Base-by-base conservation (phyloP, 371 early-diverging fungal species). In the Fennellomyces sp. region DNA sequence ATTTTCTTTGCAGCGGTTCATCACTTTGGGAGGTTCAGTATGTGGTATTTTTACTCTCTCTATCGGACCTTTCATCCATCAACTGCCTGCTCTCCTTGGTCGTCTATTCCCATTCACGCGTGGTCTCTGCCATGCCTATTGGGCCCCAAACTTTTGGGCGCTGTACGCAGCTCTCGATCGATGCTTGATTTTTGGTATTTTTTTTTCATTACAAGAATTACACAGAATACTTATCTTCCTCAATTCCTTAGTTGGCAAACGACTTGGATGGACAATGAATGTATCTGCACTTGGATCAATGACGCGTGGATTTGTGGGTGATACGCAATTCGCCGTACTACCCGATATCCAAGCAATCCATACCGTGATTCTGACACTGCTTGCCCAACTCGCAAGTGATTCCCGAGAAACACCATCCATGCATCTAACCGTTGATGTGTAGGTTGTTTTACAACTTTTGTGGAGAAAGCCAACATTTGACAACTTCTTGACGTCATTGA, bases 111-210 rank as follows among this genome's bases (percentile, higher is more conserved):
- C 97, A 8, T 98, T 98, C 78, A 94, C 93, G 69, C 89, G 98
- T 13, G 98, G 98, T 13, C 83, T 98, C 19, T 89, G 89, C 65
- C 97, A 97, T 71, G 96, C 97, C 5, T 96, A 91, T 70, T 97
- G 98, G 98, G 98, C 98, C 0, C 96, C 97, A 17, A 98, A 98
- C 69, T 86, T 94, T 69, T 98, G 97, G 97, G 96, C 97, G 0
- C 74, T 98, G 47, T 98, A 97, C 71, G 87, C 93, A 4, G 85
- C 88, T 31, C 66, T 76, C 0, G 98, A 98, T 73, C 88, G 97
- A 13, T 63, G 81, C 7, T 72, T 94, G 47, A 83, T 92, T 27
- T 48, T 75, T 17, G 66, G 80, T 72, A 66, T 72, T 42, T 33
- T 21, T 21, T 17, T 15, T 17, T 21, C 10, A 23, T 45, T 12